These are phyloP conservation scores for Epichloe scottii DNA, from an alignment of 2,329 filamentous ascomycete species.

Conservation along the genomic window DNA sequence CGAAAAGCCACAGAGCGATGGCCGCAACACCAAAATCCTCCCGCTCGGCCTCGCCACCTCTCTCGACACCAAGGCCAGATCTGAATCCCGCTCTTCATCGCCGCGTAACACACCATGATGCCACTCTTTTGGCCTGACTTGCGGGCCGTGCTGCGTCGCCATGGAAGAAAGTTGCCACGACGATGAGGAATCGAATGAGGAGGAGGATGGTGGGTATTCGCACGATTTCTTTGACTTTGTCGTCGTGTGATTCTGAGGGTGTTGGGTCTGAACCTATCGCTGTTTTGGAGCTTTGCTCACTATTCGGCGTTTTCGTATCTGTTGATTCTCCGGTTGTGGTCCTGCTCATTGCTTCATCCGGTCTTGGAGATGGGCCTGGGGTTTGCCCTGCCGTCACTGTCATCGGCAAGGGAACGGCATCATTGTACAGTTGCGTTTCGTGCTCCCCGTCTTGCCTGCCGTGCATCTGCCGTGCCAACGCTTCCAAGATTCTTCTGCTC, in stretches of 20 bases:
- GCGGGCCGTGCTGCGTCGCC: background rate
- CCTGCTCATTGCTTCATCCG: no score
- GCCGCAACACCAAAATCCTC: no score
- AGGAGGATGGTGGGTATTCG: slow-evolving; percentile 1
- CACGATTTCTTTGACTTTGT: background rate
- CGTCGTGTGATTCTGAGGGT: background rate
- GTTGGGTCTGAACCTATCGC: background rate
- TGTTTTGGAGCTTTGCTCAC: background rate
- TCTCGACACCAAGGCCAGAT: no score
- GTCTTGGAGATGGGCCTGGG: no score
- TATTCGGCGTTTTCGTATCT: background rate
- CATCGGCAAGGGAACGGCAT: no score
- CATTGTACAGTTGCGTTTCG: background rate
- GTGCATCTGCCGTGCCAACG: background rate
- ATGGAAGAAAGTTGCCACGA: background rate
- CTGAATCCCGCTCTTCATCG: no score
- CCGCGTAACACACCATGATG: no score
- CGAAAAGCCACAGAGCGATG: no score
- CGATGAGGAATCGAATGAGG: slow-evolving; percentile 1
- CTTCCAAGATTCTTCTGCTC: background rate
- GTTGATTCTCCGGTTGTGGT: background rate
- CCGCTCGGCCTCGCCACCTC: no score
- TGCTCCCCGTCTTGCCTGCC: background rate
- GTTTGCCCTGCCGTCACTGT: background rate
- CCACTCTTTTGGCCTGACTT: no score